Conservation (phyloP, 2,329 filamentous ascomycete genomes). For the Penicillium nordicum region DNA sequence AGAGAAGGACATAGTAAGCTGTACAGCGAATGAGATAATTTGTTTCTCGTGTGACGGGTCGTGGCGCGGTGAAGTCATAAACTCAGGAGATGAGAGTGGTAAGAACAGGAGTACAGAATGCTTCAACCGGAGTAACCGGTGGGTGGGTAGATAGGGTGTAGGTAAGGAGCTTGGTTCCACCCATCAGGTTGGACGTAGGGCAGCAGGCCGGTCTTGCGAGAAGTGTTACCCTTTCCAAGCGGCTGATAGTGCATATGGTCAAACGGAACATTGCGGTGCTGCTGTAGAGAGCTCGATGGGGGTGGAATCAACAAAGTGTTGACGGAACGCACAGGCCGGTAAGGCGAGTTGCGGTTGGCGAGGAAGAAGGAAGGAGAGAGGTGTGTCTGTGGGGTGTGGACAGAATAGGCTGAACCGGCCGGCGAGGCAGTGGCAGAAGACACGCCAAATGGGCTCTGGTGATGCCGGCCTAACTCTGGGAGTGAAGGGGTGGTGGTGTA, state of each 20-base stretch:
- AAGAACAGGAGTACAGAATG: background rate
- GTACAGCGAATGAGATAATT: constrained; percentile 20
- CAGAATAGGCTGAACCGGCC: constrained; percentile 62
- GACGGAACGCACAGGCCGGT: constrained; percentile 83
- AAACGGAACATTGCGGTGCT: constrained; percentile 63
- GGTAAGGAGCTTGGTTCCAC: constrained; percentile 36
- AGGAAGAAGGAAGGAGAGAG: constrained; percentile 86
- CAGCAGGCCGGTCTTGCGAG: constrained; percentile 65
- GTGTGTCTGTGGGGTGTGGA: constrained; percentile 61
- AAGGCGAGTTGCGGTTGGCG: constrained; percentile 84
- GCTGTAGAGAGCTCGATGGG: constrained; percentile 72
- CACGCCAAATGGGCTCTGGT: constrained; percentile 49
- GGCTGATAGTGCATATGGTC: constrained; percentile 81
- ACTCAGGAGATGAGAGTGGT: constrained; percentile 4
- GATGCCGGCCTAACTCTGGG: constrained; percentile 43
- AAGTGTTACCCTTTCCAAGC: constrained; percentile 64
- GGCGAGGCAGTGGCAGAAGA: constrained; percentile 63
- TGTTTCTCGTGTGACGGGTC: constrained; percentile 27
- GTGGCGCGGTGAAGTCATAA: constrained; percentile 29
- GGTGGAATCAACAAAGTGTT: constrained; percentile 89
- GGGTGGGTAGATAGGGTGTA: constrained; percentile 31
- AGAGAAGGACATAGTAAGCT: constrained; percentile 12
- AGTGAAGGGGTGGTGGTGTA: constrained; percentile 33
- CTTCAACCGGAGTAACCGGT: constrained; percentile 28
- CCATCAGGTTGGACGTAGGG: constrained; percentile 52